Evolutionary conservation across 1,139 yeast species (phyloP).

Genomic region (Lodderomyces theae): DNA sequence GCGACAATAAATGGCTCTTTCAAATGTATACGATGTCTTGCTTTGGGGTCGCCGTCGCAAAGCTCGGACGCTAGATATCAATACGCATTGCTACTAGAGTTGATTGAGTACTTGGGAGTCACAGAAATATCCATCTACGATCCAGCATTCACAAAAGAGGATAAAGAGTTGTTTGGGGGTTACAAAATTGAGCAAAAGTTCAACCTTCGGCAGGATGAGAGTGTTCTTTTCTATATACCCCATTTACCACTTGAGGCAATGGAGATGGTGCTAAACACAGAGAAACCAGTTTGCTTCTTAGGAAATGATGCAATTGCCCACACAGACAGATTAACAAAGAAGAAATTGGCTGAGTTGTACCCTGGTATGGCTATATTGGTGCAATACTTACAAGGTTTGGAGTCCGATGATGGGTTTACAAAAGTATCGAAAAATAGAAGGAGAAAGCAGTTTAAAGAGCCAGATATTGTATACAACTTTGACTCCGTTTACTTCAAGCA

Average conservation of each 20-base stretch:
- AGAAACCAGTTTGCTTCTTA: slow-evolving; percentile 36
- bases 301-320: slow-evolving; percentile 52
- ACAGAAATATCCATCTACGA: slow-evolving; percentile 53
- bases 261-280: slow-evolving; percentile 34
- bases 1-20: slow-evolving; percentile 12
- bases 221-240: slow-evolving; percentile 57
- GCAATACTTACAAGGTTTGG: slow-evolving; percentile 19
- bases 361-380: slow-evolving; percentile 42
- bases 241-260: slow-evolving; percentile 71
- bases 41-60: slow-evolving; percentile 65
- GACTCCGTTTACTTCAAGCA: slow-evolving; percentile 32
- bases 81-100: slow-evolving; percentile 49
- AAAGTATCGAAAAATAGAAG: slow-evolving; percentile 25
- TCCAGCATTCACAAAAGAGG: slow-evolving; percentile 55
- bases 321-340: slow-evolving; percentile 48
- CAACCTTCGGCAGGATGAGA: slow-evolving; percentile 11
- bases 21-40: slow-evolving; percentile 57
- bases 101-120: slow-evolving; percentile 27
- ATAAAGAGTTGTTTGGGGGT: slow-evolving; percentile 29
- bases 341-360: slow-evolving; percentile 39
- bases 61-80: slow-evolving; percentile 63
- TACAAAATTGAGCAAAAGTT: slow-evolving; percentile 22
- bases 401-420: slow-evolving; percentile 32
- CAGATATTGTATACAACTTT: slow-evolving; percentile 36
- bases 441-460: slow-evolving; percentile 27